Conservation (phyloP, 257 asterid species). For the Scutellaria baicalensis region DNA sequence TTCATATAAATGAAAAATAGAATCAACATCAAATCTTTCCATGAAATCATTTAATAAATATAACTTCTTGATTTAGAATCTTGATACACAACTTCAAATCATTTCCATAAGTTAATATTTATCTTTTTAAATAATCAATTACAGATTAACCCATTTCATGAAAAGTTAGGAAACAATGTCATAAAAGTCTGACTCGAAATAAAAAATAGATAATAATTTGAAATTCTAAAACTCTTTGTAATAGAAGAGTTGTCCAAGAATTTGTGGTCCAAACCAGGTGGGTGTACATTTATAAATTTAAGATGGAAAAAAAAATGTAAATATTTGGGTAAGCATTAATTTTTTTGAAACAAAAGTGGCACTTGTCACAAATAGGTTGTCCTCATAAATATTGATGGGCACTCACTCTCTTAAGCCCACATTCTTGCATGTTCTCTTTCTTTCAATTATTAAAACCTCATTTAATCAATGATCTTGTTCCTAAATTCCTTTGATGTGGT, state of each 20-base stretch:
- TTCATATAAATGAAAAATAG: too few relatives aligned
- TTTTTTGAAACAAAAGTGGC: constrained; percentile 10
- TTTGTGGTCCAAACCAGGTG: constrained; percentile 1
- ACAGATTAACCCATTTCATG: too few relatives aligned
- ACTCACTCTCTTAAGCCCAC: constrained; percentile 6
- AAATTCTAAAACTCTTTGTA: too few relatives aligned
- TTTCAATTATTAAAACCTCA: constrained; percentile 14
- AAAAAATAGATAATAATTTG: too few relatives aligned
- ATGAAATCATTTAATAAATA: too few relatives aligned
- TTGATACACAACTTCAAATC: too few relatives aligned
- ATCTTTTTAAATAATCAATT: too few relatives aligned
- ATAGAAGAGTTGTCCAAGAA: background rate
- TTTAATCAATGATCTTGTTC: background rate
- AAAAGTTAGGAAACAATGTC: too few relatives aligned
- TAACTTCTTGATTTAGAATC: too few relatives aligned
- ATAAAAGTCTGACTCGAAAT: too few relatives aligned
- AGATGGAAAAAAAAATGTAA: background rate
- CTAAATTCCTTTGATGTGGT: background rate
- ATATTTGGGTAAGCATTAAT: constrained; percentile 1
- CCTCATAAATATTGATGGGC: constrained; percentile 24
- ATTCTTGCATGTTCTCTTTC: constrained; percentile 20
- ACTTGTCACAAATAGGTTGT: constrained; percentile 18
- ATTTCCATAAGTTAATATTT: too few relatives aligned
- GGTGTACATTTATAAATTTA: background rate
- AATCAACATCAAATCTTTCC: too few relatives aligned